Conservation (phyloP, 1,284 basidiomycete genomes). For the Trichosporon sp. region DNA sequence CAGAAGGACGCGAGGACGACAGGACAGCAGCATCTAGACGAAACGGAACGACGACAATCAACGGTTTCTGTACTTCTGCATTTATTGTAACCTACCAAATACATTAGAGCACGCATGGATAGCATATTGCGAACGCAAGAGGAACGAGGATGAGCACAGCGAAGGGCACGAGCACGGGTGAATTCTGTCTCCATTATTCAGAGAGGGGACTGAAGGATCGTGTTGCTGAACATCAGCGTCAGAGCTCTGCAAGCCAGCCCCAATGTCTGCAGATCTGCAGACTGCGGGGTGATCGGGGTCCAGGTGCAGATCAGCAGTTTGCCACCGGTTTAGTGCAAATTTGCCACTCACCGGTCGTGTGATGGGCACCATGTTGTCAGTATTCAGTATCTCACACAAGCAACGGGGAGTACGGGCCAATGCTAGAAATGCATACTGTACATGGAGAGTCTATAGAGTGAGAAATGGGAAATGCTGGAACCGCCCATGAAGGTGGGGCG, state of each 20-base stretch:
- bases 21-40: constrained; percentile 1
- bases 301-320: not conserved
- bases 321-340: not conserved
- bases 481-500: too few species aligned
- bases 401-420: not conserved
- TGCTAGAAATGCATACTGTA: constrained; percentile 13
- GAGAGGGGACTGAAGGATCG: too few species aligned
- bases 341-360: not conserved
- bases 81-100: constrained; percentile 7
- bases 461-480: not conserved
- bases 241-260: too few species aligned
- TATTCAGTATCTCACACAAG: too few species aligned
- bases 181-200: too few species aligned
- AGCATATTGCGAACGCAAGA: not conserved
- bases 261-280: not conserved
- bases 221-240: too few species aligned
- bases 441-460: constrained; percentile 2
- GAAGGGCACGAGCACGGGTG: too few species aligned
- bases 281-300: too few species aligned
- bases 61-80: constrained; percentile 8
- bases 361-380: too few species aligned
- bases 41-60: not conserved
- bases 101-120: constrained; percentile 13
- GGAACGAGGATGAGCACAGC: too few species aligned
- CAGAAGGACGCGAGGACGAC: not conserved